Evolutionary conservation across 495 filamentous ascomycete species (phyloP).

Genomic region (Aspergillus egyptiacus): DNA sequence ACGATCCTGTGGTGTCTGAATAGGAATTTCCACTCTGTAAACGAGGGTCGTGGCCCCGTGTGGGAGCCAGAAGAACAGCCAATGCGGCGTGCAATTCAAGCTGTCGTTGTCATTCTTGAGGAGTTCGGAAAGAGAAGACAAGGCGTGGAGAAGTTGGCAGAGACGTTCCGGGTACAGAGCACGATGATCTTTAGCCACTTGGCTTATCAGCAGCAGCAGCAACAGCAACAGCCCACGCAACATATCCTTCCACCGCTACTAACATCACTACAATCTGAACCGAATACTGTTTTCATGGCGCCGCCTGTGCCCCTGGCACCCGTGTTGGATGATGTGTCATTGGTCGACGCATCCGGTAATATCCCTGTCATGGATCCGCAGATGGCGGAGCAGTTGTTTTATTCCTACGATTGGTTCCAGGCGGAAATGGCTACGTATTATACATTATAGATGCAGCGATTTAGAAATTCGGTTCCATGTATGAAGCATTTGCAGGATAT

Average conservation of each 20-base stretch:
- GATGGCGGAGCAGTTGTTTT: slow-evolving; percentile 39
- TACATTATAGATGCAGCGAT: slow-evolving; percentile 18
- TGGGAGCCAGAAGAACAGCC: slow-evolving; percentile 42
- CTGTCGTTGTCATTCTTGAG: slow-evolving; percentile 43
- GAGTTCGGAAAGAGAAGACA: slow-evolving; percentile 45
- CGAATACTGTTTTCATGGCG: slow-evolving; percentile 11
- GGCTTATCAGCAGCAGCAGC: slow-evolving; percentile 30
- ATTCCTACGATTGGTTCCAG: slow-evolving; percentile 43
- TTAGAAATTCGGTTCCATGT: not conserved
- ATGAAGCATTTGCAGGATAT: not conserved
- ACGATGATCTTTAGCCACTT: slow-evolving; percentile 45
- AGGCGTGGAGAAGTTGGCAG: slow-evolving; percentile 42
- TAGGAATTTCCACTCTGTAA: slow-evolving; percentile 41
- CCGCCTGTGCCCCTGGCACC: slow-evolving; percentile 40
- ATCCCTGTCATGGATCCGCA: slow-evolving; percentile 38
- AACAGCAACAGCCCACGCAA: slow-evolving; percentile 18
- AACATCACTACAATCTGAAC: slow-evolving; percentile 19
- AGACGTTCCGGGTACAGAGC: slow-evolving; percentile 41
- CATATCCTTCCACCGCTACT: slow-evolving; percentile 14
- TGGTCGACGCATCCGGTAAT: slow-evolving; percentile 32
- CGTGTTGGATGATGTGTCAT: slow-evolving; percentile 37
- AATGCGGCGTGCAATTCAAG: slow-evolving; percentile 42
- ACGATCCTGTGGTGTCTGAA: slow-evolving; percentile 46
- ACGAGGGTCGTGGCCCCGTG: slow-evolving; percentile 33
- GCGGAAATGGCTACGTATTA: slow-evolving; percentile 43